Evolutionary conservation across 306 rosid genomes (phyloP).

Genomic region (Cucumis melo): DNA sequence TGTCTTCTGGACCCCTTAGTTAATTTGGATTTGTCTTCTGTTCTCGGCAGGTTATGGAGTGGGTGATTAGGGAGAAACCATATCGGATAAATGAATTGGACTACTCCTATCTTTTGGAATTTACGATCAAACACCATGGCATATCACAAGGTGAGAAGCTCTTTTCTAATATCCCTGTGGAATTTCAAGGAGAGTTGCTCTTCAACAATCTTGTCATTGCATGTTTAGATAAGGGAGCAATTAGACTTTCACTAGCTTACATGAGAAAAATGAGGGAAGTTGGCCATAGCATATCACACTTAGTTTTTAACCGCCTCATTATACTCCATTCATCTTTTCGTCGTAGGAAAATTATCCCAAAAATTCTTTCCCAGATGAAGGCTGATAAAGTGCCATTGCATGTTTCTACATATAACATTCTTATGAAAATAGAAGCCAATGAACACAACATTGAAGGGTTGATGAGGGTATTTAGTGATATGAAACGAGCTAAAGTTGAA

Average conservation of each 20-base stretch:
- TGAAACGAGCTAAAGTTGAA: conserved; percentile 54
- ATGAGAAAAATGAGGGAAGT: conserved; percentile 85
- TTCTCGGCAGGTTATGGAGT: conserved; percentile 76
- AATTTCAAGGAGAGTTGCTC: conserved; percentile 81
- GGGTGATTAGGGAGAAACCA: conserved; percentile 87
- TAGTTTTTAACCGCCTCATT: conserved; percentile 80
- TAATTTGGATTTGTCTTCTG: background rate
- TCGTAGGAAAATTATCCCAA: conserved; percentile 44
- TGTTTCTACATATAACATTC: conserved; percentile 80
- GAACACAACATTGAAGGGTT: conserved; percentile 61
- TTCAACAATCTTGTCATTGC: conserved; percentile 76
- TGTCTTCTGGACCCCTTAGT: background rate
- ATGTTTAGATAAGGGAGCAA: conserved; percentile 68
- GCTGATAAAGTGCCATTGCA: conserved; percentile 70
- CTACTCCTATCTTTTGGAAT: conserved; percentile 75
- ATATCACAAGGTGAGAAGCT: conserved; percentile 74
- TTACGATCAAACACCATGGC: conserved; percentile 65
- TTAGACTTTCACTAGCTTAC: conserved; percentile 66
- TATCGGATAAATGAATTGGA: conserved; percentile 65
- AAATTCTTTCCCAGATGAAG: conserved; percentile 69
- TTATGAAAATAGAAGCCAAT: conserved; percentile 83
- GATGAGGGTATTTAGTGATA: conserved; percentile 43
- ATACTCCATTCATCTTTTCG: conserved; percentile 48
- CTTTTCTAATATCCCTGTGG: conserved; percentile 41
- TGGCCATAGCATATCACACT: conserved; percentile 63